Conservation (phyloP, 768 basidiomycete genomes). For the Trametes coccinea region DNA sequence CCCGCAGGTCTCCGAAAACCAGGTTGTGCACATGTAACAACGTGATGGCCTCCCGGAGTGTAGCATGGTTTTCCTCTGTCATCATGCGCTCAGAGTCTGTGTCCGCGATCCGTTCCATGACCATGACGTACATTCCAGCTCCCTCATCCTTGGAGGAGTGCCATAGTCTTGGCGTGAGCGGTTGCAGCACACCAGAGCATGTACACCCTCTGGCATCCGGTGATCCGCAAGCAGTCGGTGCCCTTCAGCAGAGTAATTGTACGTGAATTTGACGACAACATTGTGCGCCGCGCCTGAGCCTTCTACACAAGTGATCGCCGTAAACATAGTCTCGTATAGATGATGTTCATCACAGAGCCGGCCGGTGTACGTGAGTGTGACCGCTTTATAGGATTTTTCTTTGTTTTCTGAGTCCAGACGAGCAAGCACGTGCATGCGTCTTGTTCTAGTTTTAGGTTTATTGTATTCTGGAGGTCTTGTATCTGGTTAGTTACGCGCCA, state of each 20-base stretch:
- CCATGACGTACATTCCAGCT: constrained; percentile 17
- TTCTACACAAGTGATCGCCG: neutral
- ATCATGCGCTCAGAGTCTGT: neutral
- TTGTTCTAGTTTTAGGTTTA: no score
- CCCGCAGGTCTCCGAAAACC: constrained; percentile 36
- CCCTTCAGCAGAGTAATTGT: neutral
- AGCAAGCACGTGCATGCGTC: no score
- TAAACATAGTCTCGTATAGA: neutral
- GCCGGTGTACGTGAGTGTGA: constrained; percentile 10
- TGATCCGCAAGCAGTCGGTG: constrained; percentile 13
- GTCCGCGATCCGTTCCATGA: constrained; percentile 19
- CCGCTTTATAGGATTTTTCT: no score
- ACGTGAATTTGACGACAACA: constrained; percentile 18
- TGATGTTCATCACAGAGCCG: neutral
- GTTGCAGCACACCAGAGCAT: neutral
- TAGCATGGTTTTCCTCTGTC: neutral
- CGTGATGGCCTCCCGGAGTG: constrained; percentile 12
- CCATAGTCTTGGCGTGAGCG: constrained; percentile 15
- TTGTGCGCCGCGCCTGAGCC: neutral
- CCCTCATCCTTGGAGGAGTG: constrained; percentile 1
- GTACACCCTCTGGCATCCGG: neutral
- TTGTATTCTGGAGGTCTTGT: no score
- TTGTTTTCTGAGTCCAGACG: no score
- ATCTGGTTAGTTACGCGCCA: no score
- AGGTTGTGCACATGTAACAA: constrained; percentile 22